These are phyloP conservation scores for Pestalotiopsis sp. DNA, from an alignment of 2,329 filamentous ascomycete species.

Conservation along the genomic window DNA sequence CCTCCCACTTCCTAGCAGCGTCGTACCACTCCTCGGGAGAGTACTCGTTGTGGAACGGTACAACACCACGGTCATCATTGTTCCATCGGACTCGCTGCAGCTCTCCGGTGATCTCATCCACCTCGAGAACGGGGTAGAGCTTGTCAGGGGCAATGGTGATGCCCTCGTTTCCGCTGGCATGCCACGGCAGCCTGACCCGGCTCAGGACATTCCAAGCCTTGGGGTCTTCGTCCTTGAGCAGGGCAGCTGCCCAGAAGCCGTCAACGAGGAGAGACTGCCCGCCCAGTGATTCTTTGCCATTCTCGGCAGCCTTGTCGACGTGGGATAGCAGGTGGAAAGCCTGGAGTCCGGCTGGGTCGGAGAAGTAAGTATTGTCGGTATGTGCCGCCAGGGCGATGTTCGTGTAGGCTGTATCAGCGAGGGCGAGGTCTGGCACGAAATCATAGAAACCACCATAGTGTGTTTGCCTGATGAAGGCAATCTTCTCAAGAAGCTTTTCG, in stretches of 20 bases:
- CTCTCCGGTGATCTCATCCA: conserved; percentile 41
- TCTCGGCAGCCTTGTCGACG: conserved; percentile 28
- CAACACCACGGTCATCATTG: conserved; percentile 79
- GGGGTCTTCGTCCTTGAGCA: conserved; percentile 57
- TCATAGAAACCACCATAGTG: conserved; percentile 85
- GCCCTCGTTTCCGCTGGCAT: conserved; percentile 88
- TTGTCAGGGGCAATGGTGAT: conserved; percentile 76
- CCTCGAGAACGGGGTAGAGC: conserved; percentile 72
- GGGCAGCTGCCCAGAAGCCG: conserved; percentile 73
- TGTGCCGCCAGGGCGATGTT: conserved; percentile 81
- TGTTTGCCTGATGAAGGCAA: conserved; percentile 85
- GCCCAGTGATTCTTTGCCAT: conserved; percentile 46
- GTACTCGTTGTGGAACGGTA: conserved; percentile 54
- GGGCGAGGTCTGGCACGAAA: conserved; percentile 85
- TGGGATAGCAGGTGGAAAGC: conserved; percentile 91
- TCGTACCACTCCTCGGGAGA: conserved; percentile 71
- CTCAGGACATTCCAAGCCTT: conserved; percentile 61
- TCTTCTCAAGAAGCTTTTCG: conserved; percentile 73
- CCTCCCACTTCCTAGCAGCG: conserved; percentile 75
- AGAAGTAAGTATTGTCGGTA: conserved; percentile 96
- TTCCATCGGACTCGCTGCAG: conserved; percentile 82
- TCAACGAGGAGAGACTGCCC: conserved; percentile 85
- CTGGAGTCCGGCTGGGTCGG: conserved; percentile 87
- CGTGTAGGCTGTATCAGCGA: conserved; percentile 91
- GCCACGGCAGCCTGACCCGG: conserved; percentile 66